phyloP scores from a whole-genome alignment of 83 land plant genomes.

The Isoetes engelmannii region DNA sequence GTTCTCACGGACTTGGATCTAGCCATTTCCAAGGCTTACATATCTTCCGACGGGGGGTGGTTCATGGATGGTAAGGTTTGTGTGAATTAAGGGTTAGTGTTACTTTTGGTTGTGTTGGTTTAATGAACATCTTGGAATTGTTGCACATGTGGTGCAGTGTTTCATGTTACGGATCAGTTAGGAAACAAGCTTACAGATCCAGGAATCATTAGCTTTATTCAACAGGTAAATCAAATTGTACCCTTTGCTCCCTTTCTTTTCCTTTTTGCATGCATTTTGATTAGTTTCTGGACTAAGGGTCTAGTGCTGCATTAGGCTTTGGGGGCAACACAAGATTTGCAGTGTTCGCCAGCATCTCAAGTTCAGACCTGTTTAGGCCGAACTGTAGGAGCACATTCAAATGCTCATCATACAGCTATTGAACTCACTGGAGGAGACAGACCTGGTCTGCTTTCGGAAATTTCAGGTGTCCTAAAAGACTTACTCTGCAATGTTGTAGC shows the following conservation, averaged over 20 bases:
- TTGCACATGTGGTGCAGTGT: constrained; percentile 30
- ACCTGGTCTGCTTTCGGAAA: constrained; percentile 13
- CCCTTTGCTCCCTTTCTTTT: neutral
- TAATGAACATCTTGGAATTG: neutral
- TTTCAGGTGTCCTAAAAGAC: constrained; percentile 9
- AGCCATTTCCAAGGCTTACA: constrained; percentile 52
- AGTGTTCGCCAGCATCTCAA: neutral
- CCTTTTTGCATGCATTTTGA: too few species aligned
- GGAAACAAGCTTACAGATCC: constrained; percentile 53
- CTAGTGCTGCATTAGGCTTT: neutral
- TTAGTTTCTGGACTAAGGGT: too few species aligned
- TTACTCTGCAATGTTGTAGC: constrained; percentile 11
- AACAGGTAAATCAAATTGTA: constrained; percentile 33
- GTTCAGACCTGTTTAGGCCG: constrained; percentile 3
- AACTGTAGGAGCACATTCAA: constrained; percentile 13
- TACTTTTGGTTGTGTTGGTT: neutral
- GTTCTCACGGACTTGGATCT: constrained; percentile 59
- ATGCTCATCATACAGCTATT: constrained; percentile 8
- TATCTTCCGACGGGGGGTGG: constrained; percentile 71
- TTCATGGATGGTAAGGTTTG: constrained; percentile 61
- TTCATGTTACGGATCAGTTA: constrained; percentile 65
- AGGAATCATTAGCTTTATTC: constrained; percentile 44
- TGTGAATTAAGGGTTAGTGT: too few species aligned
- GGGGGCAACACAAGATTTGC: neutral
- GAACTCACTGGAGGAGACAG: constrained; percentile 5